Percentiles rank a stretch among this genome's conserved stretches.
These are phyloP conservation scores for Chlorella sp. DNA, from an alignment of 139 green algal genomes.

Conservation along the genomic window DNA sequence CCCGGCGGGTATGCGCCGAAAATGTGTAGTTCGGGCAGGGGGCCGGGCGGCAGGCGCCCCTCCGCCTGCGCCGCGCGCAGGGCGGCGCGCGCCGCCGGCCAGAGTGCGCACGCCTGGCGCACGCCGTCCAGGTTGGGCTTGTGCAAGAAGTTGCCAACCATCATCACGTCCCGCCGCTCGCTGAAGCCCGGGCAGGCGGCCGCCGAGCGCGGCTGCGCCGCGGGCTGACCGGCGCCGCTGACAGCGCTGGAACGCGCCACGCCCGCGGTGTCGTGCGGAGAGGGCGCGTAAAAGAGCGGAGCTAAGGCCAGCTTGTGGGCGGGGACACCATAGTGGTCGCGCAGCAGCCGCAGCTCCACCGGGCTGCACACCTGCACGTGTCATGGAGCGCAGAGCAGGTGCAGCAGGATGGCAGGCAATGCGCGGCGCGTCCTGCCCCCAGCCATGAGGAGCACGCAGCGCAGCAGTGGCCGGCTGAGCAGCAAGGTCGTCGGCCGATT, in stretches of 20 bases:
- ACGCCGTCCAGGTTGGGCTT: conserved; percentile 64
- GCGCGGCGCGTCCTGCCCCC: no score
- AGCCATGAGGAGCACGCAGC: no score
- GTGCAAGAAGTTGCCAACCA: conserved; percentile 69
- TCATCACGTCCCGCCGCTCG: conserved; percentile 55
- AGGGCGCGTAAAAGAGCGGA: conserved; percentile 50
- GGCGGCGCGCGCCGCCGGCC: conserved; percentile 44
- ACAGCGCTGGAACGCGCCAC: no score
- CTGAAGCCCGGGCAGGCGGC: conserved; percentile 6
- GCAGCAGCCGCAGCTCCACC: conserved; percentile 50
- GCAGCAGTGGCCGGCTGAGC: no score
- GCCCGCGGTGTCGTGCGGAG: neutral
- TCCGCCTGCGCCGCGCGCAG: conserved; percentile 20
- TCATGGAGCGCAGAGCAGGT: no score
- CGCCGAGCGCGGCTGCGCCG: no score
- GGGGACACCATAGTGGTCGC: conserved; percentile 39
- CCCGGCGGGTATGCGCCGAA: conserved; percentile 53
- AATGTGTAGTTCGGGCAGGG: conserved; percentile 58
- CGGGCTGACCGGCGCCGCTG: no score
- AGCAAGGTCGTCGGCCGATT: no score
- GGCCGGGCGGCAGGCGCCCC: no score
- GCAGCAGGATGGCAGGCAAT: no score
- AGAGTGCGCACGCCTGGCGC: conserved; percentile 49
- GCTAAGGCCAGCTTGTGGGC: conserved; percentile 46
- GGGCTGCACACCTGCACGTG: conserved; percentile 70